Evolutionary conservation across 257 asterid genomes (phyloP), one percentile per base, ranked within the genome.

Genomic region (Solanum bulbocastanum): DNA sequence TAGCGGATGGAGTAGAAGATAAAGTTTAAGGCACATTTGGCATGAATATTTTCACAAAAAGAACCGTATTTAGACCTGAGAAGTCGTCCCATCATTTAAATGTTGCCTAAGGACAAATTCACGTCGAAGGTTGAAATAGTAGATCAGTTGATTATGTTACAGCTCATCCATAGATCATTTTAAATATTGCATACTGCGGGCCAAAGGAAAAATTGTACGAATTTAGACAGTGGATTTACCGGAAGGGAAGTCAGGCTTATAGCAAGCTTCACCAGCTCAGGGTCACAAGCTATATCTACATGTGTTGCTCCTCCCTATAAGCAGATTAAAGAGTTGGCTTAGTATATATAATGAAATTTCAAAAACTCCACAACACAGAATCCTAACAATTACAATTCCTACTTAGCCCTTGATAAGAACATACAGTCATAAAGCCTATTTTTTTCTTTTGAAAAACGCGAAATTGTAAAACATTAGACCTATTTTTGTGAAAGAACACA

Each of bases 291-390:
- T 85, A 96, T 94, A 89, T 96, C 99, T 46, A 96, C 95, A 88
- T 92, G 98, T 87, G 99, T 96, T 85, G 99, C 99, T 36, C 99
- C 99, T 37, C 99, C 98, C 99, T 96, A 91, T 35, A 42, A 14
- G 30, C 74, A 85, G 42, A 30, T 49, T 30, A 49, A 81, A 81
- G 20, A 49, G 69, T 49, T 30, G 11, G 3, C 65, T 15, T 27
- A 23, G 22, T n/a, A 79, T 2, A 79, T 79, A 4, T 5, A 44
- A 27, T 79, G 84, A 27, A 79, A 44, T 13, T 25, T 78, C 23
- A 5, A 12, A 7, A 78, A 78, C 37, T 40, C 22, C 33, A 39
- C 14, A 44, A 15, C 39, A 79, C 25, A 7, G 65, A 79, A 79
- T 44, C 65, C 84, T 25, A 42, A 79, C 27, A 25, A 44, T 44